A percentile compares a stretch with the other conserved stretches of the same genome.
Conservation (phyloP, 768 basidiomycete genomes). For the Tulasnella sp. region DNA sequence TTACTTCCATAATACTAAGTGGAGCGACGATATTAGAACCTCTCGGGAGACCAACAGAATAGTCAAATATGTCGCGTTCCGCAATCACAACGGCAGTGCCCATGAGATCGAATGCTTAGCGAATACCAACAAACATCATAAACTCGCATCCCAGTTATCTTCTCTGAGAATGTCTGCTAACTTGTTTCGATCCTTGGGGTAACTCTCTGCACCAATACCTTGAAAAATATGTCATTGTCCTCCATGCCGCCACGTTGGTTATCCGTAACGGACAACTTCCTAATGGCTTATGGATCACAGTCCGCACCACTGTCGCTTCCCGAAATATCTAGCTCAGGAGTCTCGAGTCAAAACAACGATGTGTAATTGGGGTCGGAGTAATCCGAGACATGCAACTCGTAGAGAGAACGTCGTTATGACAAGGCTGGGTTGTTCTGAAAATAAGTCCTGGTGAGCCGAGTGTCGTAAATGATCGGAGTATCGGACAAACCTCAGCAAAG, state of each 20-base stretch:
- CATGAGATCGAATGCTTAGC: conserved; percentile 25
- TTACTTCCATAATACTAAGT: conserved; percentile 67
- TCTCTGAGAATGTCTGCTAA: too few species aligned
- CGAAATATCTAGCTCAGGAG: too few species aligned
- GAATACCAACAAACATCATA: too few species aligned
- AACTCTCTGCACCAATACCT: too few species aligned
- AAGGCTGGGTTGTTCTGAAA: conserved; percentile 6
- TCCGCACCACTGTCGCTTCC: too few species aligned
- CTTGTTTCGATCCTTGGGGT: too few species aligned
- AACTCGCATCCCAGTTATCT: too few species aligned
- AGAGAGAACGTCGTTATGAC: neutral
- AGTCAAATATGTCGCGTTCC: conserved; percentile 73
- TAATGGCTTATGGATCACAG: too few species aligned
- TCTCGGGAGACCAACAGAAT: conserved; percentile 57
- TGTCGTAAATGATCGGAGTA: neutral
- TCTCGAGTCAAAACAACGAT: too few species aligned
- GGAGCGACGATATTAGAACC: conserved; percentile 48
- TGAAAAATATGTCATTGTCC: too few species aligned
- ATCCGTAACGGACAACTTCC: too few species aligned
- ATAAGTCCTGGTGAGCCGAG: neutral
- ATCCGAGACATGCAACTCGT: neutral
- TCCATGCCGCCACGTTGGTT: too few species aligned
- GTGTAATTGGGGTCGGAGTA: neutral
- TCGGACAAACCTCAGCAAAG: neutral
- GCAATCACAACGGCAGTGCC: conserved; percentile 47